A percentile compares a stretch with the other conserved stretches of the same genome.
These are phyloP conservation scores for Dillenia suffruticosa DNA, from an alignment of 164 flowering plant species.

Conservation along the genomic window DNA sequence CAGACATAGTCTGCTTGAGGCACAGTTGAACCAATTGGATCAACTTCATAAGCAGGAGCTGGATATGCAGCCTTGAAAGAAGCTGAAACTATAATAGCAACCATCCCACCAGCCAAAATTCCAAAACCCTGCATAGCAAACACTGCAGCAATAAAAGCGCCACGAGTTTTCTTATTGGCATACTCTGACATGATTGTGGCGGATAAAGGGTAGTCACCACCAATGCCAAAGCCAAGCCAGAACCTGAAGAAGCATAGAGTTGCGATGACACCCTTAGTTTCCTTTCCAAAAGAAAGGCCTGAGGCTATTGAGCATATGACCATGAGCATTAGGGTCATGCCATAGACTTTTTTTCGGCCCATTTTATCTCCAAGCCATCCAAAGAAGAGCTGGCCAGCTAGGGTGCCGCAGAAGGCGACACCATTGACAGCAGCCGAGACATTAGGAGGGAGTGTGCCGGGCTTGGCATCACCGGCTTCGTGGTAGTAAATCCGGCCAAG, in stretches of 20 bases:
- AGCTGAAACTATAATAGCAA: conserved; percentile 15
- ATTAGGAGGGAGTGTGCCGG: conserved; percentile 29
- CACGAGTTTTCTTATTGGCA: conserved; percentile 20
- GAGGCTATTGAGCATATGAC: conserved; percentile 28
- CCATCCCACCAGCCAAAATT: conserved; percentile 21
- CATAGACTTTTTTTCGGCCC: conserved; percentile 31
- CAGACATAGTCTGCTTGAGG: conserved; percentile 41
- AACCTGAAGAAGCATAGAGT: conserved; percentile 28
- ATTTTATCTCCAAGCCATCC: conserved; percentile 27
- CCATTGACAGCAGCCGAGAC: conserved; percentile 32
- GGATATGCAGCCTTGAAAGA: conserved; percentile 7
- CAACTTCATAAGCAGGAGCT: conserved; percentile 8
- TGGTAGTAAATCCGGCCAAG: conserved; percentile 25
- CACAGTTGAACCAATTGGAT: conserved; percentile 16
- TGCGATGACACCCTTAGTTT: conserved; percentile 13
- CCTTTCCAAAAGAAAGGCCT: conserved; percentile 20
- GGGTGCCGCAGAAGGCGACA: conserved; percentile 33
- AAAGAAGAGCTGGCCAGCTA: conserved; percentile 20
- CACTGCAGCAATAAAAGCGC: conserved; percentile 21
- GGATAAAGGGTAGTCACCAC: conserved; percentile 22
- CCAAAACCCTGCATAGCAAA: conserved; percentile 25
- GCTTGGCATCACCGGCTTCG: conserved; percentile 14
- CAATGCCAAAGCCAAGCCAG: conserved; percentile 24
- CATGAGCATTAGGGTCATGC: conserved; percentile 28
- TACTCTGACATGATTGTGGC: conserved; percentile 25